These are phyloP conservation scores for Cladorrhinum sp. DNA, from an alignment of 2,329 filamentous ascomycete species.

Conservation along the genomic window DNA sequence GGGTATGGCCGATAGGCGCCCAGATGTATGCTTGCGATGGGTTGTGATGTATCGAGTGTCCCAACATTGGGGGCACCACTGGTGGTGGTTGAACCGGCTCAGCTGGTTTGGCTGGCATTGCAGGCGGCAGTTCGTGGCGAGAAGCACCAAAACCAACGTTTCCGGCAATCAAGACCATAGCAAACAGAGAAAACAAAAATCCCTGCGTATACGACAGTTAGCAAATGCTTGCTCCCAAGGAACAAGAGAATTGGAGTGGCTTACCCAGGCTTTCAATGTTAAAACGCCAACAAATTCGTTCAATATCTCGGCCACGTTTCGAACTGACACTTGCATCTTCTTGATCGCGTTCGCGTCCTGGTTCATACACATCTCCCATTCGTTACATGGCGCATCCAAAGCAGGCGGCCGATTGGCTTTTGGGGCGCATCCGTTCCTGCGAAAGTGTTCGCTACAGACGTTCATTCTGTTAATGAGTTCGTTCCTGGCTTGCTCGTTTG, in stretches of 20 bases:
- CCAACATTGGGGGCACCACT: slow-evolving; percentile 27
- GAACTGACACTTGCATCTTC: slow-evolving; percentile 74
- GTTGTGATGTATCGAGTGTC: slow-evolving; percentile 28
- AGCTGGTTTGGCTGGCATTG: slow-evolving; percentile 14
- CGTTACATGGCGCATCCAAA: slow-evolving; percentile 67
- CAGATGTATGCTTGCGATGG: slow-evolving; percentile 46
- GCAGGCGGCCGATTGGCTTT: slow-evolving; percentile 65
- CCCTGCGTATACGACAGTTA: slow-evolving; percentile 36
- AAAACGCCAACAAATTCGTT: slow-evolving; percentile 92
- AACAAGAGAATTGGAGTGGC: slow-evolving; percentile 21
- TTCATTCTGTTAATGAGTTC: slow-evolving; percentile 70
- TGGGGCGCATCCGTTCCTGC: slow-evolving; percentile 70
- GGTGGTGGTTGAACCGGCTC: slow-evolving; percentile 29
- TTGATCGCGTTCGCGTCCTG: slow-evolving; percentile 76
- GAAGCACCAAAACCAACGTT: slow-evolving; percentile 44
- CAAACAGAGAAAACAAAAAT: slow-evolving; percentile 49
- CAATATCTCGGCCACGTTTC: slow-evolving; percentile 87
- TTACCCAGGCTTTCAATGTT: slow-evolving; percentile 70
- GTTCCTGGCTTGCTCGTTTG: slow-evolving; percentile 64
- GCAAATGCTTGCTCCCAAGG: slow-evolving; percentile 10
- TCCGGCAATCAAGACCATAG: slow-evolving; percentile 46
- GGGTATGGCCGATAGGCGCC: slow-evolving; percentile 48
- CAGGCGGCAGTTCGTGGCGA: neutral
- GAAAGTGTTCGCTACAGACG: slow-evolving; percentile 69
- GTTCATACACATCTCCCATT: slow-evolving; percentile 87